These are phyloP conservation scores for Yarrowia yakushimensis DNA, from an alignment of 805 yeast genomes.

Conservation along the genomic window DNA sequence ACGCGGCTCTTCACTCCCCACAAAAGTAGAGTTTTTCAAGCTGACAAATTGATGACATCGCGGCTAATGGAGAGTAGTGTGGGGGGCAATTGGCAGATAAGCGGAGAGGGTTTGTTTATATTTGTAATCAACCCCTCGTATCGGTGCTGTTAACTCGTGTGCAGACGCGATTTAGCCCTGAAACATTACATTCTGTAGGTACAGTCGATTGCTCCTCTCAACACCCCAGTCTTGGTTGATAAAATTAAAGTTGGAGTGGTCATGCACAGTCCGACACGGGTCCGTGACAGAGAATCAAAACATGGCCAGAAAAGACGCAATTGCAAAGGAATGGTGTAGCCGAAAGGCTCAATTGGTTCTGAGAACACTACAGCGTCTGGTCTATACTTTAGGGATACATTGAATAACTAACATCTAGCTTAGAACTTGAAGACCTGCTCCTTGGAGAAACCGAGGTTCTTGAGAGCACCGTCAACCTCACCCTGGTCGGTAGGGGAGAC, in stretches of 20 bases:
- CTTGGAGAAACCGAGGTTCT: slow-evolving; percentile 82
- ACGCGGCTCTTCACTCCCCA: not conserved
- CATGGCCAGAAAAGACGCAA: not conserved
- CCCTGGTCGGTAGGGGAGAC: slow-evolving; percentile 90
- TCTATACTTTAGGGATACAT: not conserved
- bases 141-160: no score
- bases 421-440: slow-evolving; percentile 88
- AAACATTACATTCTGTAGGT: no score
- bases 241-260: not conserved
- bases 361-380: not conserved
- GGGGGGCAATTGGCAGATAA: no score
- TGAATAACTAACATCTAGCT: not conserved
- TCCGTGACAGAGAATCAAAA: not conserved
- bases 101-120: no score
- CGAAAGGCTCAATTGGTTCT: not conserved
- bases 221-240: not conserved
- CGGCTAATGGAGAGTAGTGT: not conserved
- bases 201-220: not conserved
- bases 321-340: not conserved
- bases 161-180: no score
- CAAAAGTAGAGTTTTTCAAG: not conserved
- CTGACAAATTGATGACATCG: not conserved
- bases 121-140: no score
- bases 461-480: slow-evolving; percentile 81
- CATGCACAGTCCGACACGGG: not conserved